Evolutionary conservation across 2,329 filamentous ascomycete species (phyloP).

Genomic region (Orbilia blumenaviensis): DNA sequence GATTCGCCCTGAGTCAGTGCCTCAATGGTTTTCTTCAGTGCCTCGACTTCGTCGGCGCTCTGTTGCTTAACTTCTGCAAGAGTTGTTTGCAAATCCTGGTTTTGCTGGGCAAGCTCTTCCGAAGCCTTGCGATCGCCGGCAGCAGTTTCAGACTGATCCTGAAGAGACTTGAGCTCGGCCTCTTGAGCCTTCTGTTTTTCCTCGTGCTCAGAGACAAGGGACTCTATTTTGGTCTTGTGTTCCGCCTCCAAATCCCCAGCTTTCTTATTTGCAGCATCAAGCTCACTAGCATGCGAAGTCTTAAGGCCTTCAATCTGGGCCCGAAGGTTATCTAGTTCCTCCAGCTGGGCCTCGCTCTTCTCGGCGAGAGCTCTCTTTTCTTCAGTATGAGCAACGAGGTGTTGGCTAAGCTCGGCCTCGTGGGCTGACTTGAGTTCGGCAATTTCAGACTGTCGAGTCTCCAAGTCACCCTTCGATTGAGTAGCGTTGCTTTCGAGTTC

Average conservation of each 20-base stretch:
- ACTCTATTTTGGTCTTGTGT: slow-evolving; percentile 22
- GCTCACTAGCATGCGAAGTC: slow-evolving; percentile 5
- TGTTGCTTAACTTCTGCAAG: slow-evolving; percentile 34
- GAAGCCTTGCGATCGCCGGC: slow-evolving; percentile 22
- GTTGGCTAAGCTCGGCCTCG: slow-evolving; percentile 33
- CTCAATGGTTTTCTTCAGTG: slow-evolving; percentile 37
- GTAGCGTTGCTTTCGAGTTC: slow-evolving; percentile 40
- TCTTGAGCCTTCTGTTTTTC: slow-evolving; percentile 30
- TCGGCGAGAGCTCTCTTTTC: slow-evolving; percentile 45
- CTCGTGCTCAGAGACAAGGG: slow-evolving; percentile 33
- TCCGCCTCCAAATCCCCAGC: slow-evolving; percentile 26
- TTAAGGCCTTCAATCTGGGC: slow-evolving; percentile 35
- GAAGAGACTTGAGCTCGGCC: slow-evolving; percentile 30
- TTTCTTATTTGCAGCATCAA: slow-evolving; percentile 17
- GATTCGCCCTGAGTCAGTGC: slow-evolving; percentile 36
- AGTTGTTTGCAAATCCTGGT: slow-evolving; percentile 29
- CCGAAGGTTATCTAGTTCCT: slow-evolving; percentile 25
- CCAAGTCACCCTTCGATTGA: slow-evolving; percentile 47
- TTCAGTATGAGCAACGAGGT: slow-evolving; percentile 35
- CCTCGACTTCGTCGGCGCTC: slow-evolving; percentile 15
- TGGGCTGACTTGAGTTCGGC: slow-evolving; percentile 33
- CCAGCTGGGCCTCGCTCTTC: slow-evolving; percentile 24
- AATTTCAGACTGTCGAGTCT: slow-evolving; percentile 36
- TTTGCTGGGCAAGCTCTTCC: slow-evolving; percentile 38
- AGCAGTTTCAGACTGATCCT: slow-evolving; percentile 33